Evolutionary conservation across 176 grass and related monocot genomes (phyloP).

Genomic region (Bothriochloa decipiens): DNA sequence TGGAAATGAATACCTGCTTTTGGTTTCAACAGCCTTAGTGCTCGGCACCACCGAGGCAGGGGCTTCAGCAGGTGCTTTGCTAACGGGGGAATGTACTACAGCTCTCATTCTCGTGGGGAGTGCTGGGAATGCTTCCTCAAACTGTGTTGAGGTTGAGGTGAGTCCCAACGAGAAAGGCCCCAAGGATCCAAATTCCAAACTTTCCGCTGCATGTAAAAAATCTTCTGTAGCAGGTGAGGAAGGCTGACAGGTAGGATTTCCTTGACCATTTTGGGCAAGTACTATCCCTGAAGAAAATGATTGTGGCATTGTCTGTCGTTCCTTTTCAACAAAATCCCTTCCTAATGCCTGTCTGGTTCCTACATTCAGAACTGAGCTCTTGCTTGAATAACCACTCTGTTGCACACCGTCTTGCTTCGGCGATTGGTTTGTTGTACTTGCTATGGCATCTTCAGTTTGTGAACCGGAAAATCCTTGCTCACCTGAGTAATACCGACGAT

Average conservation of each 20-base stretch:
- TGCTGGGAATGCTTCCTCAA: conserved; percentile 34
- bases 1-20: conserved; percentile 41
- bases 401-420: not conserved
- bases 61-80: conserved; percentile 7
- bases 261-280: conserved; percentile 8
- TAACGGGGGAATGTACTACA: not conserved
- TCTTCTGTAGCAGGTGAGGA: not conserved
- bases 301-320: not conserved
- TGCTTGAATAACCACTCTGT: conserved; percentile 25
- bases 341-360: not conserved
- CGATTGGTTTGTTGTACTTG: not conserved
- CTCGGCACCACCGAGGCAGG: not conserved
- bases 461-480: not conserved
- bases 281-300: not conserved
- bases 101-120: conserved; percentile 5
- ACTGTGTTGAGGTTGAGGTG: not conserved
- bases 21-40: not conserved
- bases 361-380: not conserved
- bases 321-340: conserved; percentile 9
- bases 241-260: conserved; percentile 24
- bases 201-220: not conserved
- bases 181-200: conserved; percentile 55
- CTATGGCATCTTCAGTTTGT: not conserved
- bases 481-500: not conserved
- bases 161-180: conserved; percentile 40